Evolutionary conservation across 768 basidiomycete species (phyloP).

Genomic region (Podaxis sp.): DNA sequence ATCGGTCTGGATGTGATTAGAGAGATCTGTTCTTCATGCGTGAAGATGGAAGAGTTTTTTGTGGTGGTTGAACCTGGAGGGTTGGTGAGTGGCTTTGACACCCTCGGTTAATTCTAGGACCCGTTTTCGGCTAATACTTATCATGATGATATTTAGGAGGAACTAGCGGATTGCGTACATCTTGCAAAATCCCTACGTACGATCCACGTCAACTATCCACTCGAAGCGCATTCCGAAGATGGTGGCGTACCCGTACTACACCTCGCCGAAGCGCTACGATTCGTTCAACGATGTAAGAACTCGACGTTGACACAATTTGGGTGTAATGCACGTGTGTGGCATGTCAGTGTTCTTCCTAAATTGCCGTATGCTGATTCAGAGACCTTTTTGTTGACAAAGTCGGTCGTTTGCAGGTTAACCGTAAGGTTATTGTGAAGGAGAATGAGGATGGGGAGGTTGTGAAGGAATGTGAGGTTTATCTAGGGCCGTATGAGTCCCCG

Average conservation of each 20-base stretch:
- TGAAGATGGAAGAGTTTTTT: constrained; percentile 61
- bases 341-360: constrained; percentile 40
- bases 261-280: constrained; percentile 36
- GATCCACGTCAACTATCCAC: constrained; percentile 60
- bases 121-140: neutral
- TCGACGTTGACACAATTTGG: constrained; percentile 61
- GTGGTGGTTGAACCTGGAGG: constrained; percentile 48
- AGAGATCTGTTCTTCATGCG: constrained; percentile 55
- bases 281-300: constrained; percentile 48
- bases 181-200: constrained; percentile 47
- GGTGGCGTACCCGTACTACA: constrained; percentile 28
- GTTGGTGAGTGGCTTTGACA: constrained; percentile 36
- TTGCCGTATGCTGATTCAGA: constrained; percentile 2
- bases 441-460: constrained; percentile 39
- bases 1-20: constrained; percentile 50
- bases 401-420: constrained; percentile 41
- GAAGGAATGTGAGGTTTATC: constrained; percentile 33
- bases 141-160: constrained; percentile 33
- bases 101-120: neutral
- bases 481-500: constrained; percentile 59
- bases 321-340: constrained; percentile 68
- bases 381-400: neutral
- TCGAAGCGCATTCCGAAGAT: constrained; percentile 28
- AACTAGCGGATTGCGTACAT: constrained; percentile 41
- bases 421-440: constrained; percentile 34